Evolutionary conservation across 495 filamentous ascomycete genomes (phyloP), one percentile per base, ranked within the genome.

Genomic region (Penicillium chermesinum): DNA sequence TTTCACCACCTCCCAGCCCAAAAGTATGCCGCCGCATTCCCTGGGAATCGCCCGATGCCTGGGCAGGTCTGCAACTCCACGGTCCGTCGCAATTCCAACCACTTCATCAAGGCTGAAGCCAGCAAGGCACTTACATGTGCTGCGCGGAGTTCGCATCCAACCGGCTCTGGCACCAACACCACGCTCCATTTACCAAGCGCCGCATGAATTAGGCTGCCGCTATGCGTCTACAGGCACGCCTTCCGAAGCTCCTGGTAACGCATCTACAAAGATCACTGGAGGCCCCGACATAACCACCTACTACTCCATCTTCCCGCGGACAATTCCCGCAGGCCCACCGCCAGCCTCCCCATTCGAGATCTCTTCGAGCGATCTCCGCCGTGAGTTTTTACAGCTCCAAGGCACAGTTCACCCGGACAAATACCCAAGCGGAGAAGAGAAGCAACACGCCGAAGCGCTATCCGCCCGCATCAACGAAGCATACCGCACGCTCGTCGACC

Each of bases 301-400:
- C 76, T 97, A 96, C 78, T 79, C 83, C 35, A 82, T 97, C 67
- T 98, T 98, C 76, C 88, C 89, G 5, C 57, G 74, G 10, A 89
- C 89, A 12, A 75, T 96, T 13, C 82, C 91, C 10, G n/a, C 54
- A 0, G 93, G 93, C 27, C 85, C 89, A 0, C 93, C 93, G 0
- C 93, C 93, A 1, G 17, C 50, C 0, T 83, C 89, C 0, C 78
- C 81, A 44, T 98, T 98, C 77, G 55, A 70, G 0, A 81, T 96
- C 67, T 75, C 91, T 63, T 48, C 68, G 14, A 38, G 67, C 14
- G 70, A 74, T 21, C 81, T 98, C 16, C 85, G 85, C 13, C 77
- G 75, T 54, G 93, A 98, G 58, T 98, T 91, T 70, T 80, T 98
- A 0, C 78, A 82, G 41, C 76, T 95, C 0, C 93, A 98, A 66